Conservation (phyloP, 192 early-diverging fungal genomes). For the Gigaspora rosea region DNA sequence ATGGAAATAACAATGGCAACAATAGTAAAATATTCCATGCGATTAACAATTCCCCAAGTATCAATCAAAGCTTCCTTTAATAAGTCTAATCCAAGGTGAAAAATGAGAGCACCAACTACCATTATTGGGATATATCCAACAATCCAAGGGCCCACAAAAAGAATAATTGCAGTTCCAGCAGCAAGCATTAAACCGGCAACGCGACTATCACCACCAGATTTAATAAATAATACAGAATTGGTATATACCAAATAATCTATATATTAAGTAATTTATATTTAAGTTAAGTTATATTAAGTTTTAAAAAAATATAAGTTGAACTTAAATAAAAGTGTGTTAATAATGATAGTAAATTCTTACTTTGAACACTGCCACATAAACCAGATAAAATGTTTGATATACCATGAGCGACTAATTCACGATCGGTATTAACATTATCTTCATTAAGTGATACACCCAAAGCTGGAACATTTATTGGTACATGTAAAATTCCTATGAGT, state of each 20-base stretch:
- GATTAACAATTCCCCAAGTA: conserved; percentile 80
- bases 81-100: conserved; percentile 93
- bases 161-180: conserved; percentile 69
- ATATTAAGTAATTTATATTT: not conserved
- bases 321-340: not conserved
- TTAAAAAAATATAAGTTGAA: not conserved
- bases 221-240: conserved; percentile 90
- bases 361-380: conserved; percentile 74
- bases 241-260: conserved; percentile 91
- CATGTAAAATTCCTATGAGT: conserved; percentile 78
- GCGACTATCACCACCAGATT: conserved; percentile 85
- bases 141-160: conserved; percentile 82
- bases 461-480: conserved; percentile 96
- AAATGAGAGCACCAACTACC: conserved; percentile 93
- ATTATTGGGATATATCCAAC: conserved; percentile 93
- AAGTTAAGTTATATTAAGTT: conserved; percentile 1
- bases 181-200: conserved; percentile 87
- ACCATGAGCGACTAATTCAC: conserved; percentile 92
- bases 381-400: conserved; percentile 86
- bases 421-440: conserved; percentile 87
- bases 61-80: conserved; percentile 89
- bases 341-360: conserved; percentile 40
- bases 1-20: conserved; percentile 81
- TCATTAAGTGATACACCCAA: conserved; percentile 87
- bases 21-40: conserved; percentile 91